Evolutionary conservation across 163 green algal genomes (phyloP), one percentile per base, ranked within the genome.

Genomic region (Chloromonas sp.): DNA sequence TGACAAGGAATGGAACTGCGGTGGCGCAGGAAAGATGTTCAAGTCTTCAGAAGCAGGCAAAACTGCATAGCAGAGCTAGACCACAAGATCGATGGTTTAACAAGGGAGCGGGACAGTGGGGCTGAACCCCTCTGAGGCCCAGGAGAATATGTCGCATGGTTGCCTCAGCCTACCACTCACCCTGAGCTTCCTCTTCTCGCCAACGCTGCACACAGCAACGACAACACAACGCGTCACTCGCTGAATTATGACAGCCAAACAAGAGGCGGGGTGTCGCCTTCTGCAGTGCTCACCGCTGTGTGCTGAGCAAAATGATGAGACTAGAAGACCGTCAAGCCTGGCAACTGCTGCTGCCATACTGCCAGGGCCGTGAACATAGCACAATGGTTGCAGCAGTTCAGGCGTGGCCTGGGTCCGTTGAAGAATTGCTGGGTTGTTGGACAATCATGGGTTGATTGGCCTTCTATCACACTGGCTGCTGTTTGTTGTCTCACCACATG

Each of bases 401-500:
- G 8, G 11, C 11, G 66, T 76, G 66, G 11, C 5, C 66, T n/a
- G 66, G 11, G 66, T 76, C 8, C 66, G 11, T 11, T 76, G 5
- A 76, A 76, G 5, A 76, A 76, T 36, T 36, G 36, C 36, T 36
- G 36, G 36, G 36, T 36, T 36, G 36, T 36, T n/a, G 66, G 5
- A 11, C 66, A 76, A 76, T 11, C 11, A 11, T 76, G 66, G 66
- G 5, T 76, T 76, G 5, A 76, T 76, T 11, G 66, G 66, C 5
- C 8, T 76, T n/a, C 8, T 76, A 76, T 76, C 66, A 76, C 8
- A 11, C 66, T 11, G 11, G 66, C 8, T n/a, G 66, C 66, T 76
- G 66, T 76, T 76, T 76, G 66, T 11, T n/a, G 66, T n/a, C 88
- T 83, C 71, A 92, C 89, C 94, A 96, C 92, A 95, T 94, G 79